Evolutionary conservation across 768 basidiomycete genomes (phyloP), one percentile per base, ranked within the genome.

Genomic region (Mycena amicta): DNA sequence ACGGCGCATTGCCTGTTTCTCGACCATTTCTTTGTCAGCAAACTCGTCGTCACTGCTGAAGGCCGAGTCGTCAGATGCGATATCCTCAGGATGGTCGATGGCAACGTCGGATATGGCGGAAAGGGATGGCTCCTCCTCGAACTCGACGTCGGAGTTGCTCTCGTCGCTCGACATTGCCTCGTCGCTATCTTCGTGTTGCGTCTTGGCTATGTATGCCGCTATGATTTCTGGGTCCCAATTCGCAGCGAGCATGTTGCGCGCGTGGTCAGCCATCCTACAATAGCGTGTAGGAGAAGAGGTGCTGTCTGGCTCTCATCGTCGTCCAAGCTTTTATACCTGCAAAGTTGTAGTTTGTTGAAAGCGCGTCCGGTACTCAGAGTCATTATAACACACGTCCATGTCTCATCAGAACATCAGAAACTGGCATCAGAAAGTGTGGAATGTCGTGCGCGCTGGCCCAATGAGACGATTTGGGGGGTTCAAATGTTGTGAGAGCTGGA

Each of bases 1-100:
- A 20, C 56, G 62, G 29, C 62, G 62, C 59, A 20, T 57, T 25
- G 31, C 53, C 50, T 60, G 62, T 39, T 33, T 60, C 18, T 60
- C 50, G 30, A 46, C 50, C 18, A 55, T 43, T 3, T 31, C 13
- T 11, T 60, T 53, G 27, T 60, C 58, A 20, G 55, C 62, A 33
- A 57, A 64, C 46, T 64, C 62, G 56, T 64, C 62, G 20, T 64
- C 62, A 59, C 62, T 64, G 53, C 62, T 64, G 62, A 64, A 64
- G 18, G 62, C 62, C 3, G 58, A 60, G 45, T 64, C 62, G 23
- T 60, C 53, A 1, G 59, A 60, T 25, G 52, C 27, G 46, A 64
- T 60, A 20, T 64, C 62, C 3, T 47, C 53, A 11, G 62, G 59
- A 26, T 55, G 62, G 15, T 43, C 33, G 20, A 64, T 41, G 20